Evolutionary conservation across 305 asterid genomes (phyloP).

Genomic region (Rubia tinctorum): DNA sequence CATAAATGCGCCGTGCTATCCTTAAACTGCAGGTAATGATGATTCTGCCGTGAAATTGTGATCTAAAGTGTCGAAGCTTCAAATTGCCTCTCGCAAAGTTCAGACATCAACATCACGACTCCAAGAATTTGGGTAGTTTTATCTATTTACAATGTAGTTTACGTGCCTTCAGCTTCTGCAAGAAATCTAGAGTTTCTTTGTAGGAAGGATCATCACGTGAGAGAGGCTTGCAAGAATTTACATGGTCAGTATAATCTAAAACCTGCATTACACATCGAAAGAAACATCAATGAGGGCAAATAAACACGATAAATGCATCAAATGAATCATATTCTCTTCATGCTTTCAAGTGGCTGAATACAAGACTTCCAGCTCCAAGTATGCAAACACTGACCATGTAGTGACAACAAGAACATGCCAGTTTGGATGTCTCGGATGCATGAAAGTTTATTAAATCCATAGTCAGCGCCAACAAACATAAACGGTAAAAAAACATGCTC

Average conservation of each 20-base stretch:
- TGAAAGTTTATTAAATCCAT: neutral
- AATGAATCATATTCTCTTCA: neutral
- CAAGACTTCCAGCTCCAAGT: neutral
- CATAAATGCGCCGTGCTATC: too few relatives aligned
- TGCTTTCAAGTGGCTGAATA: neutral
- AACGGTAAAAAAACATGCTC: neutral
- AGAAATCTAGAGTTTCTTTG: conserved; percentile 71
- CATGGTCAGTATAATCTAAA: conserved; percentile 94
- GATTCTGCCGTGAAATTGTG: too few relatives aligned
- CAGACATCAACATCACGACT: neutral
- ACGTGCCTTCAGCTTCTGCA: conserved; percentile 70
- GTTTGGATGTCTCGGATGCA: neutral
- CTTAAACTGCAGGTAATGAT: too few relatives aligned
- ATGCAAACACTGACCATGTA: neutral
- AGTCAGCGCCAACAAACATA: neutral
- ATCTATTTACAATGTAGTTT: conserved; percentile 26
- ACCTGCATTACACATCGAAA: conserved; percentile 50
- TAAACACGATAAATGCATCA: neutral
- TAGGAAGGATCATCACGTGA: conserved; percentile 87
- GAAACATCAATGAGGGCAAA: neutral
- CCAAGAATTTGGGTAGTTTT: conserved; percentile 1
- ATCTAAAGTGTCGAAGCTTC: too few relatives aligned
- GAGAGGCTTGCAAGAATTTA: conserved; percentile 94
- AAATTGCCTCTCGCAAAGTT: neutral
- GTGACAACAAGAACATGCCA: neutral